Conservation (phyloP, 2,329 filamentous ascomycete genomes). For the Coniochaeta prunicola region DNA sequence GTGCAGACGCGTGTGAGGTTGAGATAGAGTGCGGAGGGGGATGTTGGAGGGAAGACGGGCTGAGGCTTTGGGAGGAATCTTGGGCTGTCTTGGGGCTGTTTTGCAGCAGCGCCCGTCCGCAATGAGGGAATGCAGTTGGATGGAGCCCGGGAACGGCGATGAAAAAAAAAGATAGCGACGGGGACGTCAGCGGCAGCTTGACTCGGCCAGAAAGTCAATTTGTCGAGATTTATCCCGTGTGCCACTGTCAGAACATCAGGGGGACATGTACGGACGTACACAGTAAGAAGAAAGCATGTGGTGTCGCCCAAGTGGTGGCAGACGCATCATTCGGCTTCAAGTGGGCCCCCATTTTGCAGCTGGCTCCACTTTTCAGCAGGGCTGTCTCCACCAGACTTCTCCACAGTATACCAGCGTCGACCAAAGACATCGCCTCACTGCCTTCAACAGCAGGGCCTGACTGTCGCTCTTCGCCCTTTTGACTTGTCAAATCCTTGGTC, state of each 20-base stretch:
- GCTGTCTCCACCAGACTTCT: background rate
- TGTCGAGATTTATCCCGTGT: background rate
- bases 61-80: slow-evolving; percentile 70
- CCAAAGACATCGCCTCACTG: background rate
- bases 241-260: background rate
- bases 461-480: background rate
- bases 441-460: background rate
- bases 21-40: slow-evolving; percentile 53
- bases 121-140: slow-evolving; percentile 9
- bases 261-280: no score
- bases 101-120: slow-evolving; percentile 65
- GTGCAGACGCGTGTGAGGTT: background rate
- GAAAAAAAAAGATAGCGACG: slow-evolving; percentile 2
- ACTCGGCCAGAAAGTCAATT: background rate
- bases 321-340: background rate
- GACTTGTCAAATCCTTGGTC: background rate
- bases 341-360: background rate
- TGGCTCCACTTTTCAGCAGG: background rate
- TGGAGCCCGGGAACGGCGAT: slow-evolving; percentile 4
- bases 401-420: background rate
- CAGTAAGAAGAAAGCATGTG: background rate
- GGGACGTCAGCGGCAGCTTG: background rate
- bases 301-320: background rate
- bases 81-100: slow-evolving; percentile 69
- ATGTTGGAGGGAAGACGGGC: slow-evolving; percentile 75